Percentiles rank a stretch among this genome's conserved stretches.
Evolutionary conservation across 768 basidiomycete genomes (phyloP).

Genomic region (Leucocoprinus leucothites): DNA sequence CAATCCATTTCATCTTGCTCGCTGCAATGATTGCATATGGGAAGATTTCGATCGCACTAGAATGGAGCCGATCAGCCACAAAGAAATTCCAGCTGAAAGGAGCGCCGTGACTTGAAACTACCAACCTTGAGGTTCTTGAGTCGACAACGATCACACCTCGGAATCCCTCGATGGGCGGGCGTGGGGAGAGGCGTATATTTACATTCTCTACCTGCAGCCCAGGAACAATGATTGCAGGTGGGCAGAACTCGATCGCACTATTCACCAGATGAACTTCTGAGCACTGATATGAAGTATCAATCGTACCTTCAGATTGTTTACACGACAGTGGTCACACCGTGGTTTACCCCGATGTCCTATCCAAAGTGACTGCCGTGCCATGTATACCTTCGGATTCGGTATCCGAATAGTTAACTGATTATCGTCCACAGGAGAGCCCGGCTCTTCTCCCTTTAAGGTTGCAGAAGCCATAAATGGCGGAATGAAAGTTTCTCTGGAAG

Average conservation of each 20-base stretch:
- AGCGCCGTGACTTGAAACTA: slow-evolving; percentile 6
- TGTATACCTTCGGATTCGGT: slow-evolving; percentile 63
- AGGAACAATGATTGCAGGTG: slow-evolving; percentile 69
- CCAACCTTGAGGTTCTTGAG: slow-evolving; percentile 62
- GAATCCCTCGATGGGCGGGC: slow-evolving; percentile 73
- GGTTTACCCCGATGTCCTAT: slow-evolving; percentile 74
- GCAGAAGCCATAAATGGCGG: slow-evolving; percentile 10
- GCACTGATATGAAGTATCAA: slow-evolving; percentile 5
- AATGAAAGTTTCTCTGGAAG: slow-evolving; percentile 2
- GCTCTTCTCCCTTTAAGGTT: slow-evolving; percentile 26
- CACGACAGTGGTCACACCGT: slow-evolving; percentile 69
- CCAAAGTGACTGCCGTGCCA: slow-evolving; percentile 72
- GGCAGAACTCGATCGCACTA: slow-evolving; percentile 73
- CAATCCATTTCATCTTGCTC: slow-evolving; percentile 52
- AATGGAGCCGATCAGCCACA: no score
- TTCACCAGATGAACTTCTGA: slow-evolving; percentile 11
- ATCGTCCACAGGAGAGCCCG: slow-evolving; percentile 34
- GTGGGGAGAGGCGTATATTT: slow-evolving; percentile 73
- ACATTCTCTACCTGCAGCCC: slow-evolving; percentile 61
- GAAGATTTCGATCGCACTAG: slow-evolving; percentile 71
- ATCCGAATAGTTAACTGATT: slow-evolving; percentile 61
- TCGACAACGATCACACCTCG: slow-evolving; percentile 70
- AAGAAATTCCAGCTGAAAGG: neutral
- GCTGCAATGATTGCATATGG: slow-evolving; percentile 66
- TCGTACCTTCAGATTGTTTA: slow-evolving; percentile 69